Evolutionary conservation across 2,329 filamentous ascomycete species (phyloP), one percentile per base, ranked within the genome.

Genomic region (Blumeriella jaapii): DNA sequence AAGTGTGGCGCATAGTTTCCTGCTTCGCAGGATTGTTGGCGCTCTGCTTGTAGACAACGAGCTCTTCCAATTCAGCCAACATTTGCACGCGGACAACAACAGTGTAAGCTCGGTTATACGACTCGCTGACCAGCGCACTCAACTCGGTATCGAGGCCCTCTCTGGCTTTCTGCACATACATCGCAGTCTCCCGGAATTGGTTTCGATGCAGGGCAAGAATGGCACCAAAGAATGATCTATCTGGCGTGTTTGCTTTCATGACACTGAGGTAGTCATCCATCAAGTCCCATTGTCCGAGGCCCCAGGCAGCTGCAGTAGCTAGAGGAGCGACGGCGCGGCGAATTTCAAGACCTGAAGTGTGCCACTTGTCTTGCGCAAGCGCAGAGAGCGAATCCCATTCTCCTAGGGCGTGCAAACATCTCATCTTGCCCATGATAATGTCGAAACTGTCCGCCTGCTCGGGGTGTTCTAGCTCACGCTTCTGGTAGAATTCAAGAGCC

Each of bases 361-460:
- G 75, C 91, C 91, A 99, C 33, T 89, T 93, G 55, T 87, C 86
- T 54, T 93, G 82, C 0, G 87, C 89, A 36, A 98, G 68, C 31
- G 76, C 78, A 1, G 89, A 93, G 11, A 99, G 68, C 3, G 85
- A 77, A 48, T 96, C 93, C 91, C 91, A 99, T 59, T 99, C 91
- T 42, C 91, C 91, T 22, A 99, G 69, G 6, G 91, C 93, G 56
- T 99, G 91, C 45, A 96, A 64, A 68, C 91, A 99, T 30, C 91
- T 78, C 91, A 99, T 98, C 62, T 98, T 98, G 47, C 91, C 91
- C 87, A 98, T 96, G 20, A 93, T 86, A 35, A 98, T 85, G 41
- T 96, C 91, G 41, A 98, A 85, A 0, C 85, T 86, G 36, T 96
- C 89, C 39, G 95, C 85, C 0, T 86, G 85, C 23, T 66, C 63